Base-by-base conservation (phyloP, 2,329 filamentous ascomycete genomes). In the Colletotrichum sp. region DNA sequence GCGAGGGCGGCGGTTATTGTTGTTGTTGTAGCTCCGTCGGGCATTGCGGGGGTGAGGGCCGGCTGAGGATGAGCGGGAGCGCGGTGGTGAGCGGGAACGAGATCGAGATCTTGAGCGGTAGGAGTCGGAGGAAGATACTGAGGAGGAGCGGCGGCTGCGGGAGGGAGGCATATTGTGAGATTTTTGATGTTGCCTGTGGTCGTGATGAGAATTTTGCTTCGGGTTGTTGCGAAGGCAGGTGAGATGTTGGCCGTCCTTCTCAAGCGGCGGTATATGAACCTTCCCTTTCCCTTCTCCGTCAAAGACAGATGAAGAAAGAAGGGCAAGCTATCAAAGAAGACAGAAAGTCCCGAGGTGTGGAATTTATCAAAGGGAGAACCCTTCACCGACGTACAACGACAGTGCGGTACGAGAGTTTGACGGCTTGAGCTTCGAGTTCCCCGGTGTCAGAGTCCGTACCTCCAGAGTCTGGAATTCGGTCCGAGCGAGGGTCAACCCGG, bases 81-180 rank as follows among this genome's bases (percentile, higher is more conserved):
- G 75, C 4, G 80, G 80, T 43, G 75, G 76, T 16, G 79, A 80
- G 8, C 67, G 61, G 16, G 73, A 79, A 36, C 16, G 80, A 3
- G 34, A 38, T 4, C 21, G 58, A 6, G 48, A 67, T 26, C 48
- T 38, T 16, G 38, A 71, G 38, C n/a, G 24, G 28, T 56, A 70
- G 15, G n/a, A 30, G 32, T 32, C 58, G 26, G 21, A 43, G 5
- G 61, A 64, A 2, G 32, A 24, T n/a, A 24, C 26, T 62, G 58
- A 62, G 12, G 58, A 61, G 10, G 58, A 62, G 55, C 55, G 55
- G 38, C 64, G 64, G n/a, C 43, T 48, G 66, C 55, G 65, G 30
- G 28, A 38, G 12, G 48, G 64, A 30, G 64, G 26, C 28, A 38
- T 38, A 24, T 56, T 30, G 9, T 34, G 12, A 48, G 28, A 6